Evolutionary conservation across 2,329 filamentous ascomycete genomes (phyloP), one percentile per base, ranked within the genome.

Genomic region (Gnomoniopsis sp.): DNA sequence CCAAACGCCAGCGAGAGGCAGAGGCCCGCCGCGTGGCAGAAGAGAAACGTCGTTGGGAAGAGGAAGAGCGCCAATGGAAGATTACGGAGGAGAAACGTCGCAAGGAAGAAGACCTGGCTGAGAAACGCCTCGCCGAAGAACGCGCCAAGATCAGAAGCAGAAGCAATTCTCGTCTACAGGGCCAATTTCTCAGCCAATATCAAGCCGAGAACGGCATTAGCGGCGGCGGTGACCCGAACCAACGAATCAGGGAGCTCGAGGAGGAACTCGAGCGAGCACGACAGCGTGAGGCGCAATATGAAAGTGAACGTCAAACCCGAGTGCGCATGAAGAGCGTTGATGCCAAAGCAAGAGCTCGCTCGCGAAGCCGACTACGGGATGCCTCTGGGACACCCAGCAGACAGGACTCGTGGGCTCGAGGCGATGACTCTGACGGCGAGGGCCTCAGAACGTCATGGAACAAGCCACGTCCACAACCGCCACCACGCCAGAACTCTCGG

Each of bases 161-260:
- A 62, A 57, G 57, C 47, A 87, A 92, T 66, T 79, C 81, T 41
- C 84, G 87, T 62, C 78, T 96, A 22, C 88, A 87, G 61, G 92
- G 92, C 2, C 92, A 96, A 69, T 93, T 88, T 66, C 81, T 96
- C 53, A 93, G 90, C 68, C 89, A 96, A 69, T 96, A 96, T 70
- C 88, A 91, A 70, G 86, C 88, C 21, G 87, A 91, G 65, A 86
- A 89, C 69, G 72, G 79, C 62, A 68, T 72, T 55, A 67, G 68
- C 21, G 72, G 72, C 46, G 71, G 69, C 49, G 72, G 71, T 19
- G 77, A 79, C 55, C 81, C 93, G 71, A 84, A 79, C 62, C 83
- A 80, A 63, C 86, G 92, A 44, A 87, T 97, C 62, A 84, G 84
- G 66, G 88, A 97, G 70, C 80, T 98, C 6, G 93, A 98, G 74